These are phyloP conservation scores for Sugiyamaella chiloensis DNA, from an alignment of 805 yeast genomes.

Conservation along the genomic window DNA sequence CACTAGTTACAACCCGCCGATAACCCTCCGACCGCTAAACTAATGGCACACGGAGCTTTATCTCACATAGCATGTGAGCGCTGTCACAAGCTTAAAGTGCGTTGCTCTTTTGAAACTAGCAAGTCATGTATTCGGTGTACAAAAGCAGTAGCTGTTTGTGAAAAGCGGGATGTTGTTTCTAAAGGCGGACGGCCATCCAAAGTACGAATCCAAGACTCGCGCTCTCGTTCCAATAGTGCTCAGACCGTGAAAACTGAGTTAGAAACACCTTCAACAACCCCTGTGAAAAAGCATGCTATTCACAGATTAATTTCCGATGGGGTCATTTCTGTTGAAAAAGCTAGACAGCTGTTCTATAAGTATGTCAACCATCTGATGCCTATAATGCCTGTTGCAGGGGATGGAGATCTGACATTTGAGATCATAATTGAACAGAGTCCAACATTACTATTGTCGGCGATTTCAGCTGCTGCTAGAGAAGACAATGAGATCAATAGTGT, in stretches of 20 bases:
- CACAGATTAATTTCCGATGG: neutral
- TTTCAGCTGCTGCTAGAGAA: neutral
- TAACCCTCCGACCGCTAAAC: no score
- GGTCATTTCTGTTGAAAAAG: neutral
- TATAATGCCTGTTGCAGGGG: neutral
- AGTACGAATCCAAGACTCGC: neutral
- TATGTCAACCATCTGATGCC: neutral
- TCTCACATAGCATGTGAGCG: neutral
- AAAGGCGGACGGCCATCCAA: slow-evolving; percentile 1
- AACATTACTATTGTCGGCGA: neutral
- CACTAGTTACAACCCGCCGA: no score
- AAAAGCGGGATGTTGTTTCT: neutral
- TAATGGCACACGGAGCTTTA: neutral
- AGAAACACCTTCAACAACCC: neutral
- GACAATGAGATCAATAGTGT: neutral
- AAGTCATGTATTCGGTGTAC: neutral
- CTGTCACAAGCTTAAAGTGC: neutral
- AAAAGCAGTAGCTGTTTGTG: neutral
- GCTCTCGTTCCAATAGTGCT: neutral
- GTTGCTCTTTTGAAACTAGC: neutral
- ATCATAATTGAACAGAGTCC: neutral
- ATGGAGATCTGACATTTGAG: neutral
- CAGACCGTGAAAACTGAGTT: neutral
- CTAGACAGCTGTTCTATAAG: neutral
- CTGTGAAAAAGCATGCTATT: neutral